Conservation (phyloP, 2,329 filamentous ascomycete genomes). For the Cordyceps militaris region DNA sequence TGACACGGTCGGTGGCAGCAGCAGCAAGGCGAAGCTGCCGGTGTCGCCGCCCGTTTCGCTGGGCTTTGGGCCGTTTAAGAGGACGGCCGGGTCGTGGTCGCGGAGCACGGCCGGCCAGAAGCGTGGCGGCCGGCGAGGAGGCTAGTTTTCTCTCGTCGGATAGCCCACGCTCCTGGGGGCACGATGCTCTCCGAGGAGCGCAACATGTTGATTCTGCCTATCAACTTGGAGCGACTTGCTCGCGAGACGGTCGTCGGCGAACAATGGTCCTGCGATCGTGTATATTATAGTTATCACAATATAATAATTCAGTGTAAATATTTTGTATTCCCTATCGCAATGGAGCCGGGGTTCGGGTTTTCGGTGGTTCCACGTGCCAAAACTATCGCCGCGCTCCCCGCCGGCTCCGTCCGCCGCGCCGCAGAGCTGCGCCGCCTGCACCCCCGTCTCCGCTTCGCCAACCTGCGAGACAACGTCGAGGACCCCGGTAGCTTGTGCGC, state of each 20-base stretch:
- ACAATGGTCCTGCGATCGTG: background rate
- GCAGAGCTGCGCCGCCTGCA: conserved; percentile 76
- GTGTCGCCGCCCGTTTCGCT: conserved; percentile 6
- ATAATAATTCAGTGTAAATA: background rate
- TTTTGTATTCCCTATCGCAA: background rate
- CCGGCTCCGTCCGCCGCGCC: conserved; percentile 70
- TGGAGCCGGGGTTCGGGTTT: too few relatives aligned
- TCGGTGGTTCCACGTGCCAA: too few relatives aligned
- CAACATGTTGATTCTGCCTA: too few relatives aligned
- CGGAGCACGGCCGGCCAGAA: conserved; percentile 7
- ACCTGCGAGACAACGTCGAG: conserved; percentile 84
- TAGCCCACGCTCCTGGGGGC: background rate
- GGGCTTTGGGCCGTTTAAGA: conserved; percentile 12
- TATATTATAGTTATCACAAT: background rate
- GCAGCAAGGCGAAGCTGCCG: background rate
- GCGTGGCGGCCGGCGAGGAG: conserved; percentile 12
- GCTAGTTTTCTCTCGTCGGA: conserved; percentile 12
- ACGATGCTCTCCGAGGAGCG: background rate
- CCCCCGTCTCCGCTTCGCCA: conserved; percentile 69
- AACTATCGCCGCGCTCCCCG: conserved; percentile 76
- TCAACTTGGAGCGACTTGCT: too few relatives aligned
- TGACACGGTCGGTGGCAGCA: background rate
- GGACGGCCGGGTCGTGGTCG: conserved; percentile 11
- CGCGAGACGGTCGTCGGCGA: too few relatives aligned
- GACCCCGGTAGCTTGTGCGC: conserved; percentile 77